Conservation (phyloP, 1,284 basidiomycete species). For the Cystobasidium sp. region DNA sequence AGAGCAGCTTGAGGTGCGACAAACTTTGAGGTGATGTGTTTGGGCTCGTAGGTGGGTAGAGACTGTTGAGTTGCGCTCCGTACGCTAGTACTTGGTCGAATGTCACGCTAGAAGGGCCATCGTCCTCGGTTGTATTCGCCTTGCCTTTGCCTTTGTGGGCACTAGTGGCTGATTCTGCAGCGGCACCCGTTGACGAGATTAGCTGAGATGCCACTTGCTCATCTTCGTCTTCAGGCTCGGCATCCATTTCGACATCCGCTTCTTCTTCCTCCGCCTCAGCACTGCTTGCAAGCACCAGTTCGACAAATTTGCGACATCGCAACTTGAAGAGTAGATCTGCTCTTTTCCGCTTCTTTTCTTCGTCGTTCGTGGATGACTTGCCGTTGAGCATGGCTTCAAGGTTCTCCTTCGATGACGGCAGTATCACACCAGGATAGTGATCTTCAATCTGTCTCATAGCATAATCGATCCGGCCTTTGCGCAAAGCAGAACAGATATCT, state of each 20-base stretch:
- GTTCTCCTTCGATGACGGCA: neutral
- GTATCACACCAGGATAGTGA: constrained; percentile 68
- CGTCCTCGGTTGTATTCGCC: neutral
- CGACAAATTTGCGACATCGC: constrained; percentile 78
- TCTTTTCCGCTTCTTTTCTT: constrained; percentile 4
- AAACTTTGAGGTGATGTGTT: constrained; percentile 54
- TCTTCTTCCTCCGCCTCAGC: constrained; percentile 2
- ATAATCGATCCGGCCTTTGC: constrained; percentile 70
- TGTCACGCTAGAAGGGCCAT: neutral
- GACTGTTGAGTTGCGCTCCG: constrained; percentile 45
- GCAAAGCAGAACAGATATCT: constrained; percentile 69
- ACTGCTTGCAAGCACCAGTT: constrained; percentile 65
- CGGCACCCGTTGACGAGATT: neutral
- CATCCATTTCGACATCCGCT: constrained; percentile 58
- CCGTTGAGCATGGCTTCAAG: constrained; percentile 1
- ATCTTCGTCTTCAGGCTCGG: constrained; percentile 54
- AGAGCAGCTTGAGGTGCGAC: constrained; percentile 66
- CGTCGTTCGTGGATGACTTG: neutral
- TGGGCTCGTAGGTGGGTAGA: constrained; percentile 51
- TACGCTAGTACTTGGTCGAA: constrained; percentile 32
- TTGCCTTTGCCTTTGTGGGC: constrained; percentile 9
- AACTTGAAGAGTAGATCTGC: constrained; percentile 66
- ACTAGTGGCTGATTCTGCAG: neutral
- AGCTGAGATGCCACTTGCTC: constrained; percentile 35
- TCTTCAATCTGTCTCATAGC: constrained; percentile 66